Evolutionary conservation across 73 alveolate genomes (phyloP), one percentile per base, ranked within the genome.

Genomic region (Symbiodinium pilosum): DNA sequence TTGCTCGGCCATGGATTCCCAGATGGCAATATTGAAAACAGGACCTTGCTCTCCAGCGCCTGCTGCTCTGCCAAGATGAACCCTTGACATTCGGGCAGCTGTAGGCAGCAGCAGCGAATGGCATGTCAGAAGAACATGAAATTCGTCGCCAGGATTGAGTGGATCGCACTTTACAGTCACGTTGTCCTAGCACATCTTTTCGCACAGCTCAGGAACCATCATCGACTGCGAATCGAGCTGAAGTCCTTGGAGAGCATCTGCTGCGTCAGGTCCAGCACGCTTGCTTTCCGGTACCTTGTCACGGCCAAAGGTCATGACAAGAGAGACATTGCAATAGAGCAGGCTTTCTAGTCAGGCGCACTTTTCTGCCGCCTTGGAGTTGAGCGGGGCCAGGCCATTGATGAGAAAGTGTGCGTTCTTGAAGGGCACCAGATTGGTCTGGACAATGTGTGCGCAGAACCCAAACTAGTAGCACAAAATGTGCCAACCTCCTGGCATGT

Each of bases 91-190:
- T n/a, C n/a, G n/a, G n/a, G n/a, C n/a, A n/a, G n/a, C n/a, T n/a
- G 14, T 6, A 47, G 59, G 59, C 59, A 47, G 59, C 21, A 47
- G 14, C 14, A 14, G 59, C 59, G 21, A 47, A 47, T 47, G 59
- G 59, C 51, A 38, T 9, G 88, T 43, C 85, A 36, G 85, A 32
- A n/a, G 24, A 26, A 12, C 85, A 34, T 73, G 85, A 30, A 73
- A 73, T 36, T 81, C 88, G 41, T 43, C 93, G 7, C 98, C 98
- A 1, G 98, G 98, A 43, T 93, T 93, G 83, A 93, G 43, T 30
- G 98, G 98, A 30, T 93, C 98, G 30, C 98, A 93, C 71, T 93
- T 93, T 77, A 93, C 98, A 32, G 98, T 93, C 69, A 93, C 98
- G 14, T 93, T 93, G 68, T 93, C 98, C 85, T 73, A 8, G 30